Conservation (phyloP, 179 eudicot species). For the Gypsophila paniculata region DNA sequence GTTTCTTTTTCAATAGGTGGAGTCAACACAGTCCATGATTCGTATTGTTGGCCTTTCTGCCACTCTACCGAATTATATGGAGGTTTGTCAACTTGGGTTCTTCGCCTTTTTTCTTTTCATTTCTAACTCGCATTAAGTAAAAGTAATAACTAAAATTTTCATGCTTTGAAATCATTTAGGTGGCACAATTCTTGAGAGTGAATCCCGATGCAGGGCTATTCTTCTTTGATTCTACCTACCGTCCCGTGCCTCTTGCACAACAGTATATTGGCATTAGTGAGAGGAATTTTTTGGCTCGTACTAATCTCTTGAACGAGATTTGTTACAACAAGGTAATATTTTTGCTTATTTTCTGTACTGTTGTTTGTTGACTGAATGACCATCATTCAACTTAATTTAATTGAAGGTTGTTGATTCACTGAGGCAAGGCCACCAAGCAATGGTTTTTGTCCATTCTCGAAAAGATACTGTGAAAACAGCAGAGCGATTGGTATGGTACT, state of each 20-base stretch:
- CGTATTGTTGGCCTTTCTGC: slow-evolving; percentile 99
- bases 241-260: slow-evolving; percentile 99
- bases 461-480: slow-evolving; percentile 97
- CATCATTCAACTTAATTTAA: slow-evolving; percentile 14
- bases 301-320: slow-evolving; percentile 64
- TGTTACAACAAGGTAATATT: slow-evolving; percentile 74
- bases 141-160: neutral
- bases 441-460: slow-evolving; percentile 96
- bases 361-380: slow-evolving; percentile 2
- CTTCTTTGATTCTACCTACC: slow-evolving; percentile 97
- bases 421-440: slow-evolving; percentile 84
- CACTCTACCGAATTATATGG: slow-evolving; percentile 87
- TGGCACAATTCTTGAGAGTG: slow-evolving; percentile 95
- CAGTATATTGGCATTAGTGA: slow-evolving; percentile 93
- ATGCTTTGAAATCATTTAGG: slow-evolving; percentile 40
- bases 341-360: neutral
- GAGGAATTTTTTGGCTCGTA: slow-evolving; percentile 75
- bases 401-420: slow-evolving; percentile 80
- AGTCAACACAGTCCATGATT: slow-evolving; percentile 93
- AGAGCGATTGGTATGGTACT: slow-evolving; percentile 62
- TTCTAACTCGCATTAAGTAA: neutral
- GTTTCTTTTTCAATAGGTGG: slow-evolving; percentile 50
- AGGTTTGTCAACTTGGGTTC: slow-evolving; percentile 43
- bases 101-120: neutral
- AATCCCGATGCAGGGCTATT: slow-evolving; percentile 84